Conservation (phyloP, 192 early-diverging fungal species). For the Podila epigama region DNA sequence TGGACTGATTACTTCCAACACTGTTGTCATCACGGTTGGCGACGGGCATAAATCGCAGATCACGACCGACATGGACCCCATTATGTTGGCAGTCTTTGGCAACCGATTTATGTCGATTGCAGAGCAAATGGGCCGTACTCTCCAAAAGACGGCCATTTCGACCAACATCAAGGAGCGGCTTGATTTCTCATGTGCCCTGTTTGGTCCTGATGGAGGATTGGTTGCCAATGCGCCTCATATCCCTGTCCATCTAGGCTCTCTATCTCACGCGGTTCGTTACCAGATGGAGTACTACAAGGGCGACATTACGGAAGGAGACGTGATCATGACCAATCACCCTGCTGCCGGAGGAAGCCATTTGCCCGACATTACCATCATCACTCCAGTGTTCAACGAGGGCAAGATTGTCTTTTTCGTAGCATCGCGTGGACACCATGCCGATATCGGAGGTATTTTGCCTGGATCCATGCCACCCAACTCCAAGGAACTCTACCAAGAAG, state of each 20-base stretch:
- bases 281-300: constrained; percentile 81
- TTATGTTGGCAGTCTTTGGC: constrained; percentile 89
- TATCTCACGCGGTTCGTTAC: constrained; percentile 93
- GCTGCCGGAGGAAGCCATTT: constrained; percentile 94
- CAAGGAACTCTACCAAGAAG: constrained; percentile 93
- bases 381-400: constrained; percentile 87
- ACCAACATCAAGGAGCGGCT: constrained; percentile 99
- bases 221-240: constrained; percentile 92
- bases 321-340: constrained; percentile 95
- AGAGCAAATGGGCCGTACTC: constrained; percentile 95
- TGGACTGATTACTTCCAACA: constrained; percentile 75
- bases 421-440: constrained; percentile 91
- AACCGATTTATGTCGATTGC: constrained; percentile 99
- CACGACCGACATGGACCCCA: constrained; percentile 79
- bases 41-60: constrained; percentile 48
- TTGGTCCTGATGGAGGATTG: constrained; percentile 86
- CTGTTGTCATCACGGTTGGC: constrained; percentile 66
- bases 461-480: constrained; percentile 94
- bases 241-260: constrained; percentile 92
- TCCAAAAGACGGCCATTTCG: constrained; percentile 93
- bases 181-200: constrained; percentile 97
- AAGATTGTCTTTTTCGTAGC: constrained; percentile 94
- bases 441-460: constrained; percentile 89
- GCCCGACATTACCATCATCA: constrained; percentile 96
- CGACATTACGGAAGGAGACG: constrained; percentile 87